Conservation (phyloP, 2,329 filamentous ascomycete genomes). For the Didymella pinodella region DNA sequence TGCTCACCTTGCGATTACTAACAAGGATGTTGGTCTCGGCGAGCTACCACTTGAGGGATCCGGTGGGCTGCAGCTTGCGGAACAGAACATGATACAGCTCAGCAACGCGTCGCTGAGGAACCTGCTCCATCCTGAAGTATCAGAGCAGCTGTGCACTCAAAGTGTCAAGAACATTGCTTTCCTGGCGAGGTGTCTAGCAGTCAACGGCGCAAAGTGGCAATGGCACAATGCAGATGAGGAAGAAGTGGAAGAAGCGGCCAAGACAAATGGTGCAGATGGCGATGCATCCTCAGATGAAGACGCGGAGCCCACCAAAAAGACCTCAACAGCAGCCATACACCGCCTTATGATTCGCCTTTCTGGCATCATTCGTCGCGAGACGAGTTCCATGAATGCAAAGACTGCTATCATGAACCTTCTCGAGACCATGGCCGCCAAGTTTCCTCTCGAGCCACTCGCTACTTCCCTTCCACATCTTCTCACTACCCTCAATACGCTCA, state of each 20-base stretch:
- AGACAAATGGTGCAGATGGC: constrained; percentile 49
- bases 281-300: constrained; percentile 46
- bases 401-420: constrained; percentile 77
- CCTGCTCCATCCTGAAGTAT: constrained; percentile 70
- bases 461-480: constrained; percentile 71
- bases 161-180: constrained; percentile 84
- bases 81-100: constrained; percentile 68
- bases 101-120: constrained; percentile 65
- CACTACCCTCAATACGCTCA: constrained; percentile 79
- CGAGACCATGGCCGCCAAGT: constrained; percentile 70
- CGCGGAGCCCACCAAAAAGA: constrained; percentile 34
- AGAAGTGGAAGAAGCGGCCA: constrained; percentile 54
- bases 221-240: constrained; percentile 55
- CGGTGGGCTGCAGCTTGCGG: constrained; percentile 72
- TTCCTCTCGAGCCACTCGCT: constrained; percentile 64
- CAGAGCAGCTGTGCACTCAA: constrained; percentile 79
- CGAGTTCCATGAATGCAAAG: constrained; percentile 75
- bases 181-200: constrained; percentile 71
- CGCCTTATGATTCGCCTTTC: constrained; percentile 83
- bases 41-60: constrained; percentile 72
- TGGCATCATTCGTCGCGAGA: constrained; percentile 73
- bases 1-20: constrained; percentile 75
- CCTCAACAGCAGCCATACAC: constrained; percentile 64
- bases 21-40: constrained; percentile 61
- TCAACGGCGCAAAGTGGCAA: constrained; percentile 62